Evolutionary conservation across 306 rosid species (phyloP), one percentile per base, ranked within the genome.

Genomic region (Lagenaria siceraria): DNA sequence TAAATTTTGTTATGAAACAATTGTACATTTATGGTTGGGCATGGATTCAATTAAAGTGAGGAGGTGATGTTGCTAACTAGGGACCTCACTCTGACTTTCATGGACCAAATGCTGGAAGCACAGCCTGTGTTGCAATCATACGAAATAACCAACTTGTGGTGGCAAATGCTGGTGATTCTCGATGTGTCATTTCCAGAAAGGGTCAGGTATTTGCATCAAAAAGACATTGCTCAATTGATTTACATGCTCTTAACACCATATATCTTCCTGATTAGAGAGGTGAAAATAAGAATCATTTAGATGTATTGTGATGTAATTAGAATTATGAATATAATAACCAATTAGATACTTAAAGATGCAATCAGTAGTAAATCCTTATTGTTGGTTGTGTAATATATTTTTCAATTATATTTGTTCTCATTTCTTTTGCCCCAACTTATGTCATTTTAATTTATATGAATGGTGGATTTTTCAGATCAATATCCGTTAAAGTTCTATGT

Each of bases 101-200:
- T 79, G 97, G 97, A 78, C 97, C 97, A 79, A 90, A 84, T 80
- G 86, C 78, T 78, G 98, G 98, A 83, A 74, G 98, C 89, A 92
- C 98, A 61, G 97, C 97, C 74, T 95, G 98, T 86, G 98, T 95
- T 78, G 92, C 96, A 55, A 64, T 92, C 59, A 85, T 92, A 61
- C 88, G 62, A 78, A 86, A 85, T 77, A 92, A 83, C 55, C 89
- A 81, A 83, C 90, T 95, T 78, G 38, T 95, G 76, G 97, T 95
- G 24, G 97, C 97, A 61, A 95, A 95, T 88, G 98, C 98, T 51
- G 98, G 98, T 79, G 97, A 95, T 85, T 95, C 98, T 58, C 95
- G 97, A 70, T 95, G 97, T 64, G 93, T 95, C 13, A 55, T 95
- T 80, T 95, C 97, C 53, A 83, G 97, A 84, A 90, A 88, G 81